Evolutionary conservation across 1,139 yeast genomes (phyloP).

Genomic region (Yamadazyma siamensis): DNA sequence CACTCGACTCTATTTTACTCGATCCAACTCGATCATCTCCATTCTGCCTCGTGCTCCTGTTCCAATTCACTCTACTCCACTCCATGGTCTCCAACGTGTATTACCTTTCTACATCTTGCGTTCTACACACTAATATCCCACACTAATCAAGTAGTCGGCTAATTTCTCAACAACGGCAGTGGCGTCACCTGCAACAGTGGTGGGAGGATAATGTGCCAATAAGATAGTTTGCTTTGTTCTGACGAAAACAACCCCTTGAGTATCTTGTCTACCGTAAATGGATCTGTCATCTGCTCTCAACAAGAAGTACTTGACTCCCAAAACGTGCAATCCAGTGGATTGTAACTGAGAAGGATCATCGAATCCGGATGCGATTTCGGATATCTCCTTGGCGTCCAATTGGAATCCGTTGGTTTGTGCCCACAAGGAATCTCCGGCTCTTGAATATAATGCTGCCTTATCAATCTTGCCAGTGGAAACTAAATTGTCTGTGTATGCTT

Average conservation of each 20-base stretch:
- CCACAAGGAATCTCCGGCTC: conserved; percentile 95
- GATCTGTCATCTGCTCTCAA: conserved; percentile 90
- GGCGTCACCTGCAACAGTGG: conserved; percentile 92
- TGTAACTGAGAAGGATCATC: conserved; percentile 76
- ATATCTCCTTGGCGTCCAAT: conserved; percentile 68
- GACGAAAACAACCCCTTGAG: conserved; percentile 84
- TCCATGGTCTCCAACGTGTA: too few relatives aligned
- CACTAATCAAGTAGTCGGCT: conserved; percentile 90
- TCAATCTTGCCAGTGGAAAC: conserved; percentile 83
- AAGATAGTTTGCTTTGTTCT: conserved; percentile 91
- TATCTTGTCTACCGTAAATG: conserved; percentile 87
- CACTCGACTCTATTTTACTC: too few relatives aligned
- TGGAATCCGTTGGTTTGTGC: conserved; percentile 75
- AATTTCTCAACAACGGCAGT: conserved; percentile 90
- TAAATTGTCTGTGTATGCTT: conserved; percentile 93
- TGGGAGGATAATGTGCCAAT: conserved; percentile 91
- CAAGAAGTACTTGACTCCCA: conserved; percentile 83
- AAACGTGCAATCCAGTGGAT: conserved; percentile 80
- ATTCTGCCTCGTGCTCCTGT: too few relatives aligned
- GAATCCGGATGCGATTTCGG: conserved; percentile 74
- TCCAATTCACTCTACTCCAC: too few relatives aligned
- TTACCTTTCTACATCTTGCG: too few relatives aligned
- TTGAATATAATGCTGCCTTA: conserved; percentile 88
- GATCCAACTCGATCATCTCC: too few relatives aligned
- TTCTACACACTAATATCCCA: conserved; percentile 77